phyloP scores from a whole-genome alignment of 768 basidiomycete species.

The Phaffia tasmanica region DNA sequence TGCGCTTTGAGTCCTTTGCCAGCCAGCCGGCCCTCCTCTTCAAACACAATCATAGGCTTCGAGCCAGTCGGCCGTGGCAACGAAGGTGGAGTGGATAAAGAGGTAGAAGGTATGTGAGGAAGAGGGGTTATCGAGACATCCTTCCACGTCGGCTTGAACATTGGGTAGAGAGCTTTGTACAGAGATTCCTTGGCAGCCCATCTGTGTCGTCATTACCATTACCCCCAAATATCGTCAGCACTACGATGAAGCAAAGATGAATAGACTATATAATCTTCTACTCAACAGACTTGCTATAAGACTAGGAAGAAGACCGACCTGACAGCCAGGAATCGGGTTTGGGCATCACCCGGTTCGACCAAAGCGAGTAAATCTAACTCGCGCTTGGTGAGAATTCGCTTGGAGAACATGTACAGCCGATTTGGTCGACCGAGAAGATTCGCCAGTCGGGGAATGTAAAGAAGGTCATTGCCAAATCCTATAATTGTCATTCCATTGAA shows the following conservation, averaged over 20 bases:
- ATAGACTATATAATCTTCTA: not conserved
- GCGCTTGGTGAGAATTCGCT: conserved; percentile 8
- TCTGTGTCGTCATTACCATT: not conserved
- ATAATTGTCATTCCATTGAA: conserved; percentile 17
- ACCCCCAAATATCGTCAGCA: no score
- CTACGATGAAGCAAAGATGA: not conserved
- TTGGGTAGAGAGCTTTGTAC: conserved; percentile 25
- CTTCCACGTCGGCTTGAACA: conserved; percentile 19
- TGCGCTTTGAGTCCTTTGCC: conserved; percentile 3
- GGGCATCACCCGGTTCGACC: not conserved
- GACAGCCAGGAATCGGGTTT: conserved; percentile 7
- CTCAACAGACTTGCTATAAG: no score
- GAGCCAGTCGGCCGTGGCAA: not conserved
- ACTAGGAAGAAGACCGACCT: not conserved
- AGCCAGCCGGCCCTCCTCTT: not conserved
- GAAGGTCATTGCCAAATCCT: conserved; percentile 21
- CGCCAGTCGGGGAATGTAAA: conserved; percentile 12
- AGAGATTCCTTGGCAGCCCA: conserved; percentile 24
- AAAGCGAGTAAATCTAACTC: conserved; percentile 1
- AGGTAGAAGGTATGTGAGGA: not conserved
- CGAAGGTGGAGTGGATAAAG: no score
- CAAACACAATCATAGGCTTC: conserved; percentile 8
- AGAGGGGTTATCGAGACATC: conserved; percentile 21
- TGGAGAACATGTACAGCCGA: not conserved
- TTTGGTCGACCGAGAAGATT: conserved; percentile 11